Evolutionary conservation across 73 alveolate genomes (phyloP).

Genomic region (Paramecium sexaurelia): DNA sequence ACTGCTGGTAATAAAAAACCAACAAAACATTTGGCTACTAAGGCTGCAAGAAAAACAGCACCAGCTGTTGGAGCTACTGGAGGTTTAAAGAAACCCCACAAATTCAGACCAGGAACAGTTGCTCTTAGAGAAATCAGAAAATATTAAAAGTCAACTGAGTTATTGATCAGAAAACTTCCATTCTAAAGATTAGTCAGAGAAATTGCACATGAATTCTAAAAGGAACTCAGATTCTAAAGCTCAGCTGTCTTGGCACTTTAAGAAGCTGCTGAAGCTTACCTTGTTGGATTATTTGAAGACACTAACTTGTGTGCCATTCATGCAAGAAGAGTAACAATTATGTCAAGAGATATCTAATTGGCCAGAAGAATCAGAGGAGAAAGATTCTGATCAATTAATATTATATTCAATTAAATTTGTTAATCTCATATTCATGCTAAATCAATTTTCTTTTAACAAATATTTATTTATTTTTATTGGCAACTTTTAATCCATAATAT

Average conservation of each 20-base stretch:
- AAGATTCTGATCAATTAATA: conserved; percentile 74
- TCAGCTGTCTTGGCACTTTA: conserved; percentile 94
- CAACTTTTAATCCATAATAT: too few species aligned
- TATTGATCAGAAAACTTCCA: conserved; percentile 93
- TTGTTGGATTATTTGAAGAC: conserved; percentile 93
- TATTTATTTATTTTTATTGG: too few species aligned
- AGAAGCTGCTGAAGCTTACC: conserved; percentile 94
- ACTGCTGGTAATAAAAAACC: conserved; percentile 84
- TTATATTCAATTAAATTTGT: conserved; percentile 1
- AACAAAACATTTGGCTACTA: conserved; percentile 79
- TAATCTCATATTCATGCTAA: neutral
- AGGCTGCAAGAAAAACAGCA: conserved; percentile 92
- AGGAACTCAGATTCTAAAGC: conserved; percentile 92
- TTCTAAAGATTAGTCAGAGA: conserved; percentile 96
- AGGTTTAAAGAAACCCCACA: conserved; percentile 87
- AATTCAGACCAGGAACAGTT: conserved; percentile 95
- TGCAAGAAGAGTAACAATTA: conserved; percentile 94
- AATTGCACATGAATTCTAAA: conserved; percentile 88
- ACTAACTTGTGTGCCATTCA: conserved; percentile 95
- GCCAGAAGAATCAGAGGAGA: conserved; percentile 97
- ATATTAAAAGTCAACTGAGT: conserved; percentile 87
- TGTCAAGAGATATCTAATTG: conserved; percentile 93
- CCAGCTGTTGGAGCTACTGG: conserved; percentile 73
- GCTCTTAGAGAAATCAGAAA: conserved; percentile 90
- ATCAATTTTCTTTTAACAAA: neutral